Base-by-base conservation (phyloP, 2,329 filamentous ascomycete genomes). In the Aschersonia sp. region DNA sequence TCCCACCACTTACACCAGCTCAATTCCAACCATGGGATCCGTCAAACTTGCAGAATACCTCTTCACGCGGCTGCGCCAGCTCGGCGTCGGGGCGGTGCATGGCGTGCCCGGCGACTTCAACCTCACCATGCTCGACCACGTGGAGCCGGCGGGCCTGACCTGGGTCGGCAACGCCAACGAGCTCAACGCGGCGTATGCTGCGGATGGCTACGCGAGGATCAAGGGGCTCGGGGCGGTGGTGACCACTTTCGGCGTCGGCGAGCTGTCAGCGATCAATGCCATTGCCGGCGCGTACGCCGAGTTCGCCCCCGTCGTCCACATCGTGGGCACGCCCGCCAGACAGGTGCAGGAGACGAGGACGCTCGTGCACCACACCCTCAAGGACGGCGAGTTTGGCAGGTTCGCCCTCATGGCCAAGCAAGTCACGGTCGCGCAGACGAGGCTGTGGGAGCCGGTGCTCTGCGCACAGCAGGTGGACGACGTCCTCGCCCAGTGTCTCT, bases 161-260 rank as follows among this genome's bases (percentile, higher is more conserved):
- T 70, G 66, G 66, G 67, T 73, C 9, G 74, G 74, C 50, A 78
- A 73, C 50, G 66, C 69, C 47, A 79, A 79, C 53, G 76, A 79
- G 57, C 67, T 79, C 44, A 78, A 78, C 51, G 71, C 72, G 4
- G 73, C 66, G 3, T 78, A 77, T 50, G 73, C 74, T 0, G 72
- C 73, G 3, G 76, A 80, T 51, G 76, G 73, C 2, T 80, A 80
- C 52, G 68, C 72, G 4, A 63, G 76, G 10, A 66, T 76, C 49
- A 76, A 75, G 51, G 71, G 71, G 5, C 59, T 72, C 6, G 61
- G 63, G 5, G 67, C 66, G 37, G 55, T 78, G 6, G 62, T 80
- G 32, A 81, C 77, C 1, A 79, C 77, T 0, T 78, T 78, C 54
- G 77, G 76, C 5, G 77, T 81, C 1, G 77, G 77, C 7, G 70